Conservation (phyloP, 352 stramenopile genomes). For the Globisporangium canariense region DNA sequence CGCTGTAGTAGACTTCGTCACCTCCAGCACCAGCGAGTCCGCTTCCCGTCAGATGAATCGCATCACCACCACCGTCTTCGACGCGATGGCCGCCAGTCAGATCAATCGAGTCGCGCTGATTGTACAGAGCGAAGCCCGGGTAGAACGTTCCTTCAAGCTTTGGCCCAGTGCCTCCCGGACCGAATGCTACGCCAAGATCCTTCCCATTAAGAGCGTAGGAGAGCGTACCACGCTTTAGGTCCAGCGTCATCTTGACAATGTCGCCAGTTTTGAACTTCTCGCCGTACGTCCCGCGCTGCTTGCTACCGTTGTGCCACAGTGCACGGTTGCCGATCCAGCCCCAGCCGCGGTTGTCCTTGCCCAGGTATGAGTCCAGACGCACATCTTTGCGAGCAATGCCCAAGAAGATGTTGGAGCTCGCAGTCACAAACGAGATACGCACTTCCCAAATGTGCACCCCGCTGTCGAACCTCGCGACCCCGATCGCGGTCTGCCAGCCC, state of each 20-base stretch:
- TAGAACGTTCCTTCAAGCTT: slow-evolving; percentile 88
- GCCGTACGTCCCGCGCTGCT: slow-evolving; percentile 87
- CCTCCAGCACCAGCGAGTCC: slow-evolving; percentile 23
- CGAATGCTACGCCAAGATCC: slow-evolving; percentile 86
- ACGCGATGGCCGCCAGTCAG: slow-evolving; percentile 81
- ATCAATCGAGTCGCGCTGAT: slow-evolving; percentile 85
- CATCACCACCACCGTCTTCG: slow-evolving; percentile 48
- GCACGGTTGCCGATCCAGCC: slow-evolving; percentile 89
- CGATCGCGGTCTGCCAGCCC: slow-evolving; percentile 86
- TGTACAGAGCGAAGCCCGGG: slow-evolving; percentile 84
- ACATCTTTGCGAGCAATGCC: slow-evolving; percentile 83
- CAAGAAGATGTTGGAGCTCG: slow-evolving; percentile 89
- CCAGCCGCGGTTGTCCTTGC: slow-evolving; percentile 91
- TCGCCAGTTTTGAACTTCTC: slow-evolving; percentile 90
- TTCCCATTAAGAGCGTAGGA: slow-evolving; percentile 89
- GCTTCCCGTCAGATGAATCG: slow-evolving; percentile 28
- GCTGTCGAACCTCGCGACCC: slow-evolving; percentile 82
- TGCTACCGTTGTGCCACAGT: slow-evolving; percentile 89
- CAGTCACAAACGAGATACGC: slow-evolving; percentile 80
- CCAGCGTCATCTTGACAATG: slow-evolving; percentile 76
- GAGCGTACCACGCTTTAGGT: slow-evolving; percentile 78
- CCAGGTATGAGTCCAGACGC: slow-evolving; percentile 85
- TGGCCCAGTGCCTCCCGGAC: slow-evolving; percentile 74
- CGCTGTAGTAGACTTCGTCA: slow-evolving; percentile 82
- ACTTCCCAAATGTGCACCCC: slow-evolving; percentile 89